Evolutionary conservation across 1,284 basidiomycete species (phyloP), one percentile per base, ranked within the genome.

Genomic region (Tremellales sp.): DNA sequence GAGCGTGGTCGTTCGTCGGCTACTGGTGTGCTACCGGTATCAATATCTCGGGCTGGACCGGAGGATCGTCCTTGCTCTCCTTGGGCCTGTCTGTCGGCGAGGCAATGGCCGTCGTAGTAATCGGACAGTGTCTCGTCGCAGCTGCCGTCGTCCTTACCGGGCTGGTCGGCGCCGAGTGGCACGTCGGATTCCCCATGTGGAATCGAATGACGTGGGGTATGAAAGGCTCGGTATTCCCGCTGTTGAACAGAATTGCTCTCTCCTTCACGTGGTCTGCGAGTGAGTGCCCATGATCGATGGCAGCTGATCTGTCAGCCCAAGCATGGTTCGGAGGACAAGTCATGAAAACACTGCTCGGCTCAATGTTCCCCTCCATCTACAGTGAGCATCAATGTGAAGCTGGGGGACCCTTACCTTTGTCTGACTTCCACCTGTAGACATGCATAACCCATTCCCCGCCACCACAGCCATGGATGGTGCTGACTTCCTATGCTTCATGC

Each of bases 401-500:
- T n/a, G n/a, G n/a, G n/a, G n/a, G 12, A 42, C 38, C 7, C 40
- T 27, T 34, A 44, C 41, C 47, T 46, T 45, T 18, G 68, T 64
- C 45, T 9, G 16, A 24, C 9, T 28, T 25, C 19, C 25, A 8
- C n/a, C 19, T 8, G 5, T 31, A 58, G 56, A 16, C 13, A 63
- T 63, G 59, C 43, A 51, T 24, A 61, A 61, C 45, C 49, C 57
- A 22, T 60, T 71, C 18, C 66, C 65, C 1, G 61, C 50, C 5
- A 52, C 48, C 16, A 52, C 63, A 1, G 54, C 57, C 22, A 56
- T 70, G 40, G 63, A 56, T 10, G 58, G 58, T 0, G 52, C 58
- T 28, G 69, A 71, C 40, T 69, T 74, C 29, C 43, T 75, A n/a
- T 68, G 61, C 44, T 74, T 74, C 55, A 55, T 68, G 38, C 49